Evolutionary conservation across 768 basidiomycete genomes (phyloP), one percentile per base, ranked within the genome.

Genomic region (Dacryopinax spathularia): DNA sequence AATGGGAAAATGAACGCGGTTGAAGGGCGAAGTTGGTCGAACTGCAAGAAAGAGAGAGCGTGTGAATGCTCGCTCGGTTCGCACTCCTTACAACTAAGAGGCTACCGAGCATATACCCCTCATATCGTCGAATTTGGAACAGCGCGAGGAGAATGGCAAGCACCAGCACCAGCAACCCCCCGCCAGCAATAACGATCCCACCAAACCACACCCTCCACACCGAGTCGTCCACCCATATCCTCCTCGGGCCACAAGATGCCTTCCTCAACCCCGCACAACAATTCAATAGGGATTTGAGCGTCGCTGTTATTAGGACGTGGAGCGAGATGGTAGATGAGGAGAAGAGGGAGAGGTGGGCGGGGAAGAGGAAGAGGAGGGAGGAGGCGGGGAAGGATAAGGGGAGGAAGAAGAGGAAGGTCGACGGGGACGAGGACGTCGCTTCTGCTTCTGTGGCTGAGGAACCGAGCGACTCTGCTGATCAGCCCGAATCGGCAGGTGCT

Each of bases 211-310:
- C 80, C 12, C 77, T 92, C 65, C 87, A 91, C 75, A 85, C 84
- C 9, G 89, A 92, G 75, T 91, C 89, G 73, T 84, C 81, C 1
- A 82, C 89, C 0, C 84, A 82, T 70, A 88, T 97, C 70, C 80
- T 96, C 63, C 78, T 93, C 25, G 83, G 86, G 4, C 79, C 81
- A 7, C 88, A 91, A 66, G 87, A 89, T 64, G 91, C 94, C 1
- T 99, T 99, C 74, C 76, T 98, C 65, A 99, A 99, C 72, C 95
- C 96, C 5, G 87, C 97, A 13, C 96, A 99, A 72, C 91, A 99
- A 74, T 99, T 96, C 79, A 99, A 99, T 75, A 81, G 96, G 36
- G 96, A 99, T 75, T 73, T 91, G 48, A 92, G 89, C 67, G 85
- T 97, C 41, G 91, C 92, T 22, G 88, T 88, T 67, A 97, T 99